phyloP scores from a whole-genome alignment of 2,329 filamentous ascomycete species.

The Xylaria sp. region DNA sequence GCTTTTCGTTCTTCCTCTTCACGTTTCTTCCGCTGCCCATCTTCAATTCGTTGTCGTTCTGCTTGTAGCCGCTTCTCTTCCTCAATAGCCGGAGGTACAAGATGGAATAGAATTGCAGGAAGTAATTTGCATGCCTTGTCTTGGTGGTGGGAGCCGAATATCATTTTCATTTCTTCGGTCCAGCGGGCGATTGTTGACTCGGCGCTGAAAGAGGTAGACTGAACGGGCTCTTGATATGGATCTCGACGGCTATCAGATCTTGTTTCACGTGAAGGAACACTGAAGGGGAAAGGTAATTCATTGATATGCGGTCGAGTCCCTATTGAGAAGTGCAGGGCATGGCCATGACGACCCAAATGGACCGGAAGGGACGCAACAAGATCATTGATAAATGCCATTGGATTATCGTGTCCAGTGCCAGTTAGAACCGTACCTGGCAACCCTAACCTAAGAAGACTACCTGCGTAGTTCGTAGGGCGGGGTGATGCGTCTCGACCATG shows the following conservation, averaged over 20 bases:
- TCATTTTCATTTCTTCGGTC: constrained; percentile 87
- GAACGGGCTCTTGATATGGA: constrained; percentile 69
- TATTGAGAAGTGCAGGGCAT: constrained; percentile 70
- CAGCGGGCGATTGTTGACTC: constrained; percentile 80
- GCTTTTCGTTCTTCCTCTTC: constrained; percentile 73
- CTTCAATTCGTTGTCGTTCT: constrained; percentile 63
- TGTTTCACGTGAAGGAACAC: constrained; percentile 51
- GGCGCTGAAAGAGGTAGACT: constrained; percentile 79
- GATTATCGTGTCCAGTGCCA: constrained; percentile 56
- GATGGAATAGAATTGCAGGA: constrained; percentile 73
- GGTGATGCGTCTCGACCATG: constrained; percentile 58
- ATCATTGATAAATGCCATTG: constrained; percentile 66
- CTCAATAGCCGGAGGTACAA: constrained; percentile 87
- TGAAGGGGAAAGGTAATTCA: constrained; percentile 57
- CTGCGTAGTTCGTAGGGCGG: constrained; percentile 57
- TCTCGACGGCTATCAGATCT: constrained; percentile 63
- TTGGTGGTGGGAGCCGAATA: constrained; percentile 75
- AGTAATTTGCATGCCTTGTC: constrained; percentile 77
- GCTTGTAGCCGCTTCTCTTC: constrained; percentile 74
- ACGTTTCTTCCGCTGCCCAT: constrained; percentile 70
- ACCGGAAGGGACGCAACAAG: constrained; percentile 65
- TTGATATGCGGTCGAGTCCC: constrained; percentile 61
- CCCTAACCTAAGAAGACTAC: constrained; percentile 64
- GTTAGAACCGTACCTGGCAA: constrained; percentile 60
- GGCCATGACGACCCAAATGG: constrained; percentile 57